Conservation (phyloP, 371 early-diverging fungal species). For the Massospora cicadina region DNA sequence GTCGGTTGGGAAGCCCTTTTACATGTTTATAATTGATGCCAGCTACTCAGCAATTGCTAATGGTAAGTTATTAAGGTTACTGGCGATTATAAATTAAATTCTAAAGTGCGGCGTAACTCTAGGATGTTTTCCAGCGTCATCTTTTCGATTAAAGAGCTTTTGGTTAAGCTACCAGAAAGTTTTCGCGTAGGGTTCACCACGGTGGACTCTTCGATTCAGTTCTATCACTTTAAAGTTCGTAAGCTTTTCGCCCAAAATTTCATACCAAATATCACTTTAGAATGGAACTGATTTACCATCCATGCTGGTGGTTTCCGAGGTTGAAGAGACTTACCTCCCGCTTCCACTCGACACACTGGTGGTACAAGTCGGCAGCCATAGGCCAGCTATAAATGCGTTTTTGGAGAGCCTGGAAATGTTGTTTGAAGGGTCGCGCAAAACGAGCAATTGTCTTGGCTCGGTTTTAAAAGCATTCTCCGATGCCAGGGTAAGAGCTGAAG, state of each 20-base stretch:
- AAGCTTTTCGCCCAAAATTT: not conserved
- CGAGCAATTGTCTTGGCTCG: not conserved
- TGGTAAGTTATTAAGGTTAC: too few relatives aligned
- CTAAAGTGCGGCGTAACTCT: not conserved
- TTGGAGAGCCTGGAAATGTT: not conserved
- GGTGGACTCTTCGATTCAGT: not conserved
- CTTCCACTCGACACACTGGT: not conserved
- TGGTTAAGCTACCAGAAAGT: not conserved
- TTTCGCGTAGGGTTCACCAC: not conserved
- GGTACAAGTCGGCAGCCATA: not conserved
- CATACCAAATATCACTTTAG: not conserved
- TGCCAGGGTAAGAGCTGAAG: not conserved
- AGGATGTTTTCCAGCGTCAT: not conserved
- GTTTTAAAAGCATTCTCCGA: not conserved
- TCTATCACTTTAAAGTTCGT: not conserved
- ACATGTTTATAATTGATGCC: not conserved
- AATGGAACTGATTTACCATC: not conserved
- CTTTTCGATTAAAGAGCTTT: not conserved
- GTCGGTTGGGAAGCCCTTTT: not conserved
- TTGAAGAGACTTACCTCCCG: not conserved
- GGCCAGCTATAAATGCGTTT: not conserved
- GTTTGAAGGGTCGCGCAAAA: not conserved
- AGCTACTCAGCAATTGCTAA: not conserved
- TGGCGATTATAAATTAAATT: too few relatives aligned
- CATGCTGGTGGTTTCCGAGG: not conserved